A percentile compares a stretch with the other conserved stretches of the same genome.
Conservation (phyloP, 1,284 basidiomycete genomes). For the Gymnopus androsaceus region DNA sequence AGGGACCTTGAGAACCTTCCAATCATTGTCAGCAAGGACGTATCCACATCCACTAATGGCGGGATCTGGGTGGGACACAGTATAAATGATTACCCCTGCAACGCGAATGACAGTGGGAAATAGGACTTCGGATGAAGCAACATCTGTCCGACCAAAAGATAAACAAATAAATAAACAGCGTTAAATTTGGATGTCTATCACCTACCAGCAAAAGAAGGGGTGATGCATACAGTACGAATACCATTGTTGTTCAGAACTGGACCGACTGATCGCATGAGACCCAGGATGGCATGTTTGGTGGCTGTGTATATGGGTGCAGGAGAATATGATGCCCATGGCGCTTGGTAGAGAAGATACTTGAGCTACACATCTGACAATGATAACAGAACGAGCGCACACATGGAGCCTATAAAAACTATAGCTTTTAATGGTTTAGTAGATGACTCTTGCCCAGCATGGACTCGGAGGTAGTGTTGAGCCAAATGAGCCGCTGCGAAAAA, state of each 20-base stretch:
- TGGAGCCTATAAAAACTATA: conserved; percentile 56
- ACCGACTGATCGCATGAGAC: conserved; percentile 52
- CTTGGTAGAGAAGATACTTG: conserved; percentile 37
- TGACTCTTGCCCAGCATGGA: conserved; percentile 33
- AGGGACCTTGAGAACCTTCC: conserved; percentile 45
- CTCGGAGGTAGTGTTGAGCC: conserved; percentile 52
- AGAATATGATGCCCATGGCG: conserved; percentile 52
- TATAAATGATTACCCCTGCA: conserved; percentile 53
- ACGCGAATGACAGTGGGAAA: conserved; percentile 49
- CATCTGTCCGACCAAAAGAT: conserved; percentile 26
- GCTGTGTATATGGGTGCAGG: conserved; percentile 47
- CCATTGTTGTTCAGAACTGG: conserved; percentile 35
- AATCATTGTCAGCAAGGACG: conserved; percentile 49
- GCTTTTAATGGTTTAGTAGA: conserved; percentile 42
- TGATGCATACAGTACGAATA: conserved; percentile 52
- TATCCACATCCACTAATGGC: conserved; percentile 48
- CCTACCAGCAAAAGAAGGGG: conserved; percentile 58
- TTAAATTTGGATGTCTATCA: conserved; percentile 6
- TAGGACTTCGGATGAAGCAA: conserved; percentile 54
- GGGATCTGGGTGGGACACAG: conserved; percentile 51
- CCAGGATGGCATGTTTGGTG: conserved; percentile 56
- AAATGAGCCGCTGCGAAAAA: conserved; percentile 56
- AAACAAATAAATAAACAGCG: not conserved
- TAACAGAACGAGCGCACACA: conserved; percentile 37
- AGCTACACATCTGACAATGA: not conserved